These are phyloP conservation scores for Tieghemostelium lacteum DNA, from an alignment of 78 protist species.

Conservation along the genomic window DNA sequence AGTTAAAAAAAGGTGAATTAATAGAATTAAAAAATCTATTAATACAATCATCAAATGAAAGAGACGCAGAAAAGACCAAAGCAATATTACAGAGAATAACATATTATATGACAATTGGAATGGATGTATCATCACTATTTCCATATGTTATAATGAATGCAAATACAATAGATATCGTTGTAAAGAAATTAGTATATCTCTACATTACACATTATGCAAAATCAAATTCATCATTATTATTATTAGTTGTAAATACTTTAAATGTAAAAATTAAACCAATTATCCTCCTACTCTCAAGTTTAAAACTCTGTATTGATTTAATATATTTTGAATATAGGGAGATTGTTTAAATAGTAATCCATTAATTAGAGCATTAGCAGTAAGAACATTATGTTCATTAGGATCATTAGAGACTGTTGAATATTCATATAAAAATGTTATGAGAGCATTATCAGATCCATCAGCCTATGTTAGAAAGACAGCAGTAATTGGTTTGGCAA, in stretches of 20 bases:
- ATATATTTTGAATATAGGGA: slow-evolving; percentile 34
- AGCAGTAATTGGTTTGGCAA: slow-evolving; percentile 90
- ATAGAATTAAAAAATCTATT: background rate
- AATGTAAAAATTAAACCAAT: background rate
- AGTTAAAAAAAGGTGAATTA: slow-evolving; percentile 53
- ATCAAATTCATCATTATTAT: slow-evolving; percentile 7
- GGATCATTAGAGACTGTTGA: slow-evolving; percentile 84
- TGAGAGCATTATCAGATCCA: slow-evolving; percentile 83
- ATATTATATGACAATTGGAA: slow-evolving; percentile 95
- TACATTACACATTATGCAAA: slow-evolving; percentile 51
- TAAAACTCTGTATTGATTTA: no score
- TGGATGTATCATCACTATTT: slow-evolving; percentile 94
- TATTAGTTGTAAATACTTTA: slow-evolving; percentile 55
- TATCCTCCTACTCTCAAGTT: background rate
- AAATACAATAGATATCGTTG: slow-evolving; percentile 30
- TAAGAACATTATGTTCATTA: slow-evolving; percentile 84
- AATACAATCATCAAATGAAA: slow-evolving; percentile 41
- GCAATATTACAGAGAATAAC: slow-evolving; percentile 87
- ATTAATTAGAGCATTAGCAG: slow-evolving; percentile 96
- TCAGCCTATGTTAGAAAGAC: slow-evolving; percentile 95
- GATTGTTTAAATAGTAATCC: slow-evolving; percentile 94
- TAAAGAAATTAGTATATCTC: slow-evolving; percentile 59
- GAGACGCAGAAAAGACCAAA: slow-evolving; percentile 65
- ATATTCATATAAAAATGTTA: slow-evolving; percentile 82
- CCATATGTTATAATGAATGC: slow-evolving; percentile 91